Percentiles rank a stretch among this genome's conserved stretches.
phyloP scores from a whole-genome alignment of 208 protist genomes.

The Trypanosoma cruzi region DNA sequence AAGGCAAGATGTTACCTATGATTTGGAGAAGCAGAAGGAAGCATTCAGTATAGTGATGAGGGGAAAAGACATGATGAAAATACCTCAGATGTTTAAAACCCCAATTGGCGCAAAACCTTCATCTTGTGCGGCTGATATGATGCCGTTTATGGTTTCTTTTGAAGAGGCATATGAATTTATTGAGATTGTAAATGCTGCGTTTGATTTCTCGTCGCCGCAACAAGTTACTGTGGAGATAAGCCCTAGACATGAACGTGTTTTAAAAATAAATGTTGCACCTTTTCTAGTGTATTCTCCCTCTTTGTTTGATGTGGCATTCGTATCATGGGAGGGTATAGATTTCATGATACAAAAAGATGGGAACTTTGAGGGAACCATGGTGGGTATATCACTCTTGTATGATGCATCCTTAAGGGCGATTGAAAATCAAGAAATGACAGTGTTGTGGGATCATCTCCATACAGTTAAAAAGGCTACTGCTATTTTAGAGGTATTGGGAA shows the following conservation, averaged over 20 bases:
- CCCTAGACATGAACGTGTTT: neutral
- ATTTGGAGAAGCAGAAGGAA: slow-evolving; percentile 1
- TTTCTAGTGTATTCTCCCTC: slow-evolving; percentile 35
- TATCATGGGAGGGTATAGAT: slow-evolving; percentile 47
- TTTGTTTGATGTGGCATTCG: slow-evolving; percentile 34
- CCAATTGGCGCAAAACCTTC: neutral
- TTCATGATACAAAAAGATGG: neutral
- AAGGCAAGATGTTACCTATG: slow-evolving; percentile 2
- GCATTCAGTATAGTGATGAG: neutral
- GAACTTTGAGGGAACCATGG: neutral
- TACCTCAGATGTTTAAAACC: neutral
- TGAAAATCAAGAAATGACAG: neutral
- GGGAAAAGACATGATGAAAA: neutral
- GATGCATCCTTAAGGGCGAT: slow-evolving; percentile 6
- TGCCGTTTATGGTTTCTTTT: slow-evolving; percentile 13
- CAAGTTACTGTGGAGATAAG: neutral
- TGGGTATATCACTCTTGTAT: slow-evolving; percentile 6
- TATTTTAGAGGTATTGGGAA: slow-evolving; percentile 11
- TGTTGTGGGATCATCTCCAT: slow-evolving; percentile 3
- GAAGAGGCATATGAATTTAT: slow-evolving; percentile 20
- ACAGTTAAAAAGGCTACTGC: neutral
- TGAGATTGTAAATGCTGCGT: slow-evolving; percentile 3
- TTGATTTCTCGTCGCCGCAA: neutral
- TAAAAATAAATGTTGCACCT: slow-evolving; percentile 37
- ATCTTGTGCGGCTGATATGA: neutral